A percentile compares a stretch with the other conserved stretches of the same genome.
phyloP scores from a whole-genome alignment of 805 yeast genomes.

The Candida multigemmis region DNA sequence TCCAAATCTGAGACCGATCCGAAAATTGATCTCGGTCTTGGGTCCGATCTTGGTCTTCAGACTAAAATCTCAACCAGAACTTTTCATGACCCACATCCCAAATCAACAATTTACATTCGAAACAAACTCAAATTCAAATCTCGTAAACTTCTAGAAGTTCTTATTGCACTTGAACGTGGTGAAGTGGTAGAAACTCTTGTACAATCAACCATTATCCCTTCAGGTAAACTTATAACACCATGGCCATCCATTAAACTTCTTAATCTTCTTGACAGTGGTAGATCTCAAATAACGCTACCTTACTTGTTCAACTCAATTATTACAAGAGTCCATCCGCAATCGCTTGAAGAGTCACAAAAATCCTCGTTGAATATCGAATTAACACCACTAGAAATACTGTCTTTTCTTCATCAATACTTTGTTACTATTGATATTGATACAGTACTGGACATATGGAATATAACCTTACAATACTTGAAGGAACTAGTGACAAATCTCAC shows the following conservation, averaged over 20 bases:
- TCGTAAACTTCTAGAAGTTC: constrained; percentile 52
- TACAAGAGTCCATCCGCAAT: constrained; percentile 33
- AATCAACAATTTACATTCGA: constrained; percentile 31
- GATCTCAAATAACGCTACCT: constrained; percentile 68
- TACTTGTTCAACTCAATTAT: constrained; percentile 48
- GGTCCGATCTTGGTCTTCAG: too few species aligned
- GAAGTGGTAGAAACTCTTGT: constrained; percentile 67
- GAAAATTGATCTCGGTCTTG: too few species aligned
- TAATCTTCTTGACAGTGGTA: constrained; percentile 79
- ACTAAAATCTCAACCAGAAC: constrained; percentile 3
- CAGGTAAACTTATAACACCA: constrained; percentile 10
- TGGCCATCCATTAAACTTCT: constrained; percentile 40
- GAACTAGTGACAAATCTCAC: constrained; percentile 42
- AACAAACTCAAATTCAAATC: constrained; percentile 61
- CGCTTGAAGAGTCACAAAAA: constrained; percentile 18
- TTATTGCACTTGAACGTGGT: constrained; percentile 60
- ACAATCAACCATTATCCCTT: too few species aligned
- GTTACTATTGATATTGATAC: constrained; percentile 65
- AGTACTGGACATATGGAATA: constrained; percentile 69
- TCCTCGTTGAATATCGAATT: constrained; percentile 43
- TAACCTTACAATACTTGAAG: constrained; percentile 48
- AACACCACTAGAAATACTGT: constrained; percentile 34
- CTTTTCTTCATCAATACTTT: constrained; percentile 54
- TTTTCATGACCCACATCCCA: too few species aligned
- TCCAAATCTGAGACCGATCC: constrained; percentile 1